Base-by-base conservation (phyloP, 164 flowering plant genomes). In the Kalanchoe fedtschenkoi region DNA sequence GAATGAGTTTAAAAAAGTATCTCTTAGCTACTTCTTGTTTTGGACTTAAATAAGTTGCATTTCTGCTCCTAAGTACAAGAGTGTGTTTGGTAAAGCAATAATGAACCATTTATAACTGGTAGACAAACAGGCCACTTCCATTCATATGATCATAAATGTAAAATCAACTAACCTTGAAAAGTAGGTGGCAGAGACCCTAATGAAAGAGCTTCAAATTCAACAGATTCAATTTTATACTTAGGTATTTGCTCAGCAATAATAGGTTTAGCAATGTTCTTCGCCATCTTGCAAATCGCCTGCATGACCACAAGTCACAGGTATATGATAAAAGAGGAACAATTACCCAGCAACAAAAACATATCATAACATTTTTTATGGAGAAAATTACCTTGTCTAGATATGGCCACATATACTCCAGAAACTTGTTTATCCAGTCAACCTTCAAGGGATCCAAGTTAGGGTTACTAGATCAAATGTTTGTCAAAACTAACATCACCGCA, bases 341-440 rank as follows among this genome's bases (percentile, higher is more conserved):
- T 51, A 17, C 32, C 38, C 42, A 58, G 13, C 33, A 22, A 6
- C 22, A 14, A 58, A 58, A 2, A 37, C 19, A 37, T 10, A 34
- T 6, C 30, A 51, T n/a, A n/a, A n/a, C n/a, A 9, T 11, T 2
- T 51, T 51, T 28, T 26, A 15, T 22, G 9, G 19, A 44, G 19
- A 35, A 19, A 70, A 56, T 47, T 72, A 93, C 99, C 95, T 88
- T 87, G 79, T 91, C 96, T 59, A 95, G 80, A 68, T 84, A 86
- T 64, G 99, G 99, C 97, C 99, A 95, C 95, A 95, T 84, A 8
- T 30, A 37, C 29, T 68, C 83, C 26, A 95, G 62, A 62, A 95
- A 86, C 73, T 71, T 87, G 83, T 89, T 95, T 24, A 95, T 78
- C 97, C 97, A 95, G 67, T 95, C 99, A 76, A 95, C 63, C 99